Percentiles rank a stretch among this genome's conserved stretches.
phyloP scores from a whole-genome alignment of 2,329 filamentous ascomycete species.

The Ceratocystis colombiana region DNA sequence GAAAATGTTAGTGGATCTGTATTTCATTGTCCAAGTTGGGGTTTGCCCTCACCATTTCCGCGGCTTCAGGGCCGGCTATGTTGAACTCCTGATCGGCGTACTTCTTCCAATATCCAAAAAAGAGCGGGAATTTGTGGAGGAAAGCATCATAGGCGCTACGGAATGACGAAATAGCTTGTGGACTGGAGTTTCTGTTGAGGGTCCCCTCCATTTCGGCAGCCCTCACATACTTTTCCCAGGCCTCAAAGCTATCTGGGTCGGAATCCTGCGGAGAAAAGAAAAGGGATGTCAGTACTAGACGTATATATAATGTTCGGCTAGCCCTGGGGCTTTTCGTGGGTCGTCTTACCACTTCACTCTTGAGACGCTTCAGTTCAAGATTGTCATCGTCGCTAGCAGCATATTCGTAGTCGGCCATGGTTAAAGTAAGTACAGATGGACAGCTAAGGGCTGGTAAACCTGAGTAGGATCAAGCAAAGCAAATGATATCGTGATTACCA shows the following conservation, averaged over 20 bases:
- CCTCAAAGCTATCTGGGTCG: conserved; percentile 84
- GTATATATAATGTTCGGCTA: not conserved
- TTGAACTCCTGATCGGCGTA: conserved; percentile 97
- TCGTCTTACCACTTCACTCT: conserved; percentile 61
- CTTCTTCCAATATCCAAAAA: conserved; percentile 99
- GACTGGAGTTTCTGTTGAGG: conserved; percentile 91
- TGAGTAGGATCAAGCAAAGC: too few relatives aligned
- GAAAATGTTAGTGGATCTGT: conserved; percentile 1
- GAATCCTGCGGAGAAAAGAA: conserved; percentile 37
- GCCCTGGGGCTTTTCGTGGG: conserved; percentile 9
- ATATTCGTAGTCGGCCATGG: conserved; percentile 23
- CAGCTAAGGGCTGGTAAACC: not conserved
- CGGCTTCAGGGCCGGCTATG: conserved; percentile 90
- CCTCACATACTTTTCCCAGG: conserved; percentile 85
- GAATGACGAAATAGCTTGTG: conserved; percentile 77
- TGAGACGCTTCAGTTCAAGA: conserved; percentile 68
- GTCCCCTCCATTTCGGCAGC: conserved; percentile 85
- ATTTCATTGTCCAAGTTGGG: not conserved
- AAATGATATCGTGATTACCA: too few relatives aligned
- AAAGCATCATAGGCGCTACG: conserved; percentile 87
- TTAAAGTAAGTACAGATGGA: not conserved
- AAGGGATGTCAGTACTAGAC: not conserved
- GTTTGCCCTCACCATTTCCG: conserved; percentile 64
- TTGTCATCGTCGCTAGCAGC: conserved; percentile 58
- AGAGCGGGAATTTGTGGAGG: conserved; percentile 83